Base-by-base conservation (phyloP, 768 basidiomycete species). In the Agaricus blazei region DNA sequence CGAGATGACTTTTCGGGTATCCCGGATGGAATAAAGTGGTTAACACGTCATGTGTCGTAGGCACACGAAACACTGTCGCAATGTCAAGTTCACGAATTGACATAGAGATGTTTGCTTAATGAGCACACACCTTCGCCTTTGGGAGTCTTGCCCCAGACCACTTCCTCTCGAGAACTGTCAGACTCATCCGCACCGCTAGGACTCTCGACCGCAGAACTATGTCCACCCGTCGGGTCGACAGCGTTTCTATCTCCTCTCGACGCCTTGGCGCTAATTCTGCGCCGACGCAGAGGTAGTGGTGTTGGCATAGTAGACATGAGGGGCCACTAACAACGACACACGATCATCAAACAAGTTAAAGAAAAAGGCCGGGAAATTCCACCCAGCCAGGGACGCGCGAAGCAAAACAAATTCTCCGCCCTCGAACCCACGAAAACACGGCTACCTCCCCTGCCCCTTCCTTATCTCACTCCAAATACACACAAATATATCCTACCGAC, bases 111-210 rank as follows among this genome's bases (percentile, higher is more conserved):
- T 4, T 7, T 11, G 51, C 26, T 42, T 49, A 29, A n/a, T 36
- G 41, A 56, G 27, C 19, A 63, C 76, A 41, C 60, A 87, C 90
- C 91, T 78, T 88, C 82, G 41, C 89, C 90, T 37, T 76, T 66
- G 14, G 89, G 89, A 0, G 91, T 93, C 70, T 93, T 90, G 9
- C 93, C 93, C 88, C 90, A 93, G 1, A 93, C 90, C 26, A 90
- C 75, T 57, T 91, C 88, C 52, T 58, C 63, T 48, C 42, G 52
- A 4, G 40, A 52, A n/a, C 42, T 15, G 29, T 54, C 48, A 9
- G 57, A 51, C 27, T 49, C 63, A 60, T 59, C 59, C 58, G 45
- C 52, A 54, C 51, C 57, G 29, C 26, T 48, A 12, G 58, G 55
- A 27, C 41, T 41, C 8, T 58, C 54, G 5, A 60, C 53, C 48